Conservation (phyloP, 805 yeast genomes). For the Candida ficus region DNA sequence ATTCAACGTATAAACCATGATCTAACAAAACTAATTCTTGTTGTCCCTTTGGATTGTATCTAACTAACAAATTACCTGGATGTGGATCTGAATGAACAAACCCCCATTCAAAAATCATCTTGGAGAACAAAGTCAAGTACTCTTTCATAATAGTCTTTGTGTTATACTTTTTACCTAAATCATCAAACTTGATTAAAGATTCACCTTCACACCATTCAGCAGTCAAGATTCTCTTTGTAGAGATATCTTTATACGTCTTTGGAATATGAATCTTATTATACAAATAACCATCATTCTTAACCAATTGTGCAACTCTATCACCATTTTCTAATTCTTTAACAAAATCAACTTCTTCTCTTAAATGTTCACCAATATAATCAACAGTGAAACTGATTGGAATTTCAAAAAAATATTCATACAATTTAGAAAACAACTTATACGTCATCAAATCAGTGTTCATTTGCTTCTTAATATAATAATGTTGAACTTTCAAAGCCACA, state of each 20-base stretch:
- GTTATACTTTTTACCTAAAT: conserved; percentile 35
- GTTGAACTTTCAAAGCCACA: conserved; percentile 68
- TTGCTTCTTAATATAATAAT: conserved; percentile 56
- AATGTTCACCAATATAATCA: conserved; percentile 50
- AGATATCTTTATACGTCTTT: conserved; percentile 36
- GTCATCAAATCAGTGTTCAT: conserved; percentile 56
- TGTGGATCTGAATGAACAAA: conserved; percentile 71
- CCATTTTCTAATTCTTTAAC: conserved; percentile 51
- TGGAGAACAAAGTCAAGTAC: conserved; percentile 44
- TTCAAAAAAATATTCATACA: conserved; percentile 56
- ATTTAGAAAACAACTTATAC: conserved; percentile 44
- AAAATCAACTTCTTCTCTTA: conserved; percentile 61
- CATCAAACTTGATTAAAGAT: conserved; percentile 42
- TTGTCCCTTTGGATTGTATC: conserved; percentile 28
- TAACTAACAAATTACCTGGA: conserved; percentile 68
- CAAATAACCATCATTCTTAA: conserved; percentile 40
- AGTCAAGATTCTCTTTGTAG: conserved; percentile 48
- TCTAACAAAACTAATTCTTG: conserved; percentile 67
- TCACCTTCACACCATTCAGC: conserved; percentile 79
- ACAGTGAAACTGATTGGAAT: conserved; percentile 57
- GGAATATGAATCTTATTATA: conserved; percentile 50
- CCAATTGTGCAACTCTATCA: conserved; percentile 29
- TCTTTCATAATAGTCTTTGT: conserved; percentile 38
- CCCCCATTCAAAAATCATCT: conserved; percentile 58
- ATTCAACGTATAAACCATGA: conserved; percentile 65